Evolutionary conservation across 495 filamentous ascomycete species (phyloP), one percentile per base, ranked within the genome.

Genomic region (Daldinia concentrica): DNA sequence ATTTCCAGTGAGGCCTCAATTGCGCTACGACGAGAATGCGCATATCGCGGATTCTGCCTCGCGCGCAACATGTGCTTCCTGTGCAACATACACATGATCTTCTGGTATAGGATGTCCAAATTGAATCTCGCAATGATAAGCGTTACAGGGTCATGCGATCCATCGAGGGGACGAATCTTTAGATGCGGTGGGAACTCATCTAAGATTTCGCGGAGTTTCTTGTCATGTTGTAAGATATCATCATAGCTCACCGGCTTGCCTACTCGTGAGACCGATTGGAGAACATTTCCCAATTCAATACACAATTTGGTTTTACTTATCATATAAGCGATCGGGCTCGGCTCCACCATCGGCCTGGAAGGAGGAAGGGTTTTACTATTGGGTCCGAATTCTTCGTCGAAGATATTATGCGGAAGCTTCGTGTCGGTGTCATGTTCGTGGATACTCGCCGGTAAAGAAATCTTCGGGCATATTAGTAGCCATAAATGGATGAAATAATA

Each of bases 321-420:
- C 88, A 98, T 88, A 80, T 93, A 98, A 2, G 91, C 92, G 50
- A 95, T 88, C 7, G 92, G 92, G 1, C 95, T 99, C 6, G 92
- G 87, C 78, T 98, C 94, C 19, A 86, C 85, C 37, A 83, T 81
- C 9, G 92, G 90, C 63, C 93, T 85, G 0, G 93, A 88, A 5
- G 89, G 87, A 11, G 95, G 95, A 26, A 98, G 82, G 8, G 85
- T 83, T 75, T 91, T 91, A 70, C 87, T 92, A 54, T 91, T 89
- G 52, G 94, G 91, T 52, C 91, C 89, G 52, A 98, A 92, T 73
- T 98, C 96, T 71, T 98, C 95, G 75, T 99, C 95, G 76, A 93
- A 95, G 26, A 98, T 84, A 78, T 98, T 99, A 68, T 91, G 86
- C 15, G 95, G 95, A 36, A 97, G 79, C 61, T 92, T 88, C 0